Evolutionary conservation across 176 grass and related monocot species (phyloP).

Genomic region (Avena atlantica): DNA sequence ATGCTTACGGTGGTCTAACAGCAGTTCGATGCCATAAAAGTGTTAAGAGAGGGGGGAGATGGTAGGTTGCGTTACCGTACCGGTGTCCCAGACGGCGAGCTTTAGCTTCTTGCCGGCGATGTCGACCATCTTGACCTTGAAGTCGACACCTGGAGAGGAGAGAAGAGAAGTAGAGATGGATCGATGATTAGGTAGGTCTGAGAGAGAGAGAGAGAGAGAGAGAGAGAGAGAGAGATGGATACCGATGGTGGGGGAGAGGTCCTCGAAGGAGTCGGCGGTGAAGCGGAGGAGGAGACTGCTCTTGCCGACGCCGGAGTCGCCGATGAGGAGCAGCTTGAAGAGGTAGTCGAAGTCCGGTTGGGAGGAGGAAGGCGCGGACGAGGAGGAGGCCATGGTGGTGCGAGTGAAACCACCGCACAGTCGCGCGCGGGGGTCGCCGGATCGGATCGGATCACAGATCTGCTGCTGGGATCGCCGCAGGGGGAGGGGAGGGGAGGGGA

Average conservation of each 20-base stretch:
- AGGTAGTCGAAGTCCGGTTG: conserved; percentile 93
- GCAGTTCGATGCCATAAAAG: neutral
- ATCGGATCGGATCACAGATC: neutral
- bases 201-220: neutral
- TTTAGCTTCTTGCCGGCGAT: conserved; percentile 93
- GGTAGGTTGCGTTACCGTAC: conserved; percentile 27
- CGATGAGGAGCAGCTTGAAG: conserved; percentile 95
- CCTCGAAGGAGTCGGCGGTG: conserved; percentile 92
- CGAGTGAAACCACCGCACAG: neutral
- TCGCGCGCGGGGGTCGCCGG: neutral
- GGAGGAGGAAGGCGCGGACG: conserved; percentile 50
- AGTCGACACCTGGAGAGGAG: conserved; percentile 76
- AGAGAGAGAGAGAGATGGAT: neutral
- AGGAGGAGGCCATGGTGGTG: conserved; percentile 54
- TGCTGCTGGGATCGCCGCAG: neutral
- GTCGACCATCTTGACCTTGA: conserved; percentile 97
- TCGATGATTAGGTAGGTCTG: neutral
- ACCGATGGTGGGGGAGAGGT: conserved; percentile 95
- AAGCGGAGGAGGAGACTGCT: conserved; percentile 96
- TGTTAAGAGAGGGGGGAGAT: neutral
- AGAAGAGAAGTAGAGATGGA: neutral
- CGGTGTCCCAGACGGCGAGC: conserved; percentile 98
- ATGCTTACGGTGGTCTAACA: neutral
- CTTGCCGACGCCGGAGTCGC: conserved; percentile 96
- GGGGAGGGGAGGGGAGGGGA: neutral